Evolutionary conservation across 2,329 filamentous ascomycete species (phyloP), one percentile per base, ranked within the genome.

Genomic region (Coniochaeta hoffmannii): DNA sequence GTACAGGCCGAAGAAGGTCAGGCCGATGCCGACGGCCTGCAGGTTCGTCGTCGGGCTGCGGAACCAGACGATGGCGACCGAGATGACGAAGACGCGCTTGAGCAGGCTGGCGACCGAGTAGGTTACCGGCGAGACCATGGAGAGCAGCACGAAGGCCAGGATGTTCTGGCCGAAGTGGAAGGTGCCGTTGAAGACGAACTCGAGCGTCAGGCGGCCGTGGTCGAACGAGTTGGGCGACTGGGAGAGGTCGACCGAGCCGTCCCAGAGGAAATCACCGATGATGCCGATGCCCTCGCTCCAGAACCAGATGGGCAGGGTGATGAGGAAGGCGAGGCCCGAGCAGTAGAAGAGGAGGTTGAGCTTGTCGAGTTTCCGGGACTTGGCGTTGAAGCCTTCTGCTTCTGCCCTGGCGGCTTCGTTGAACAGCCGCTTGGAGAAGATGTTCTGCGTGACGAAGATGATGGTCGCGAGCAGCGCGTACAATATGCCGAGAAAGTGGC

Each of bases 111-210:
- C 94, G 35, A 99, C 93, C 0, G 90, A 96, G 74, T 99, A 99
- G 0, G 94, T 97, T 35, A 99, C 94, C 0, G 94, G 94, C 0
- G 91, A 96, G 12, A 97, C 88, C 76, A 96, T 88, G 54, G 91
- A 96, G 7, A 99, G 77, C 6, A 99, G 79, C 22, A 96, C 78
- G 67, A 99, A 99, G 0, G 94, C 94, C 55, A 99, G 81, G 54
- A 99, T 95, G 67, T 96, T 97, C 67, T 99, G 94, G 15, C 85
- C 89, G 70, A 97, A 99, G 71, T 99, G 94, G 68, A 96, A 97
- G 4, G 90, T 87, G 55, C 94, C 94, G 69, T 99, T 99, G 79
- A 99, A 97, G 53, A 97, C 69, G 68, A 96, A 97, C 67, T 99
- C 94, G n/a, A 95, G 66, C 0, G 79, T 75, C 46, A 88, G 69